Evolutionary conservation across 768 basidiomycete genomes (phyloP).

Genomic region (Termitomyces sp.): DNA sequence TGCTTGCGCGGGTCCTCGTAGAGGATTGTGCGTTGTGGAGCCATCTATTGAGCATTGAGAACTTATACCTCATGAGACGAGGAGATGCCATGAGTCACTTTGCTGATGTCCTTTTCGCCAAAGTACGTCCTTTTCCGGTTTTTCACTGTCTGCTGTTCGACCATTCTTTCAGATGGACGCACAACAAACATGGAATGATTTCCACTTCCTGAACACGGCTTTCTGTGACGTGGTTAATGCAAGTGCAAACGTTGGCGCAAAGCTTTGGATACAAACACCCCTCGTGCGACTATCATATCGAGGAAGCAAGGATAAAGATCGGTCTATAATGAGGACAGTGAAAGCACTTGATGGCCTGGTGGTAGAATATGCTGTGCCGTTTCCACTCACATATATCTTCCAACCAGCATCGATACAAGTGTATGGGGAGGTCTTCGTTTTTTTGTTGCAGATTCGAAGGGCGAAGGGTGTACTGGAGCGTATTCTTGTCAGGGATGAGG

Average conservation of each 20-base stretch:
- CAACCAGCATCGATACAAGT: conserved; percentile 45
- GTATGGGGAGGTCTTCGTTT: conserved; percentile 65
- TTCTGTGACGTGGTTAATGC: conserved; percentile 63
- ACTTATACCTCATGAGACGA: conserved; percentile 66
- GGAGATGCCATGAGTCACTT: conserved; percentile 79
- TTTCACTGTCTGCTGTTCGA: background rate
- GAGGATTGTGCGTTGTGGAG: conserved; percentile 62
- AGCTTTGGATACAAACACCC: conserved; percentile 57
- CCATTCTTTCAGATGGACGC: conserved; percentile 55
- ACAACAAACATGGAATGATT: conserved; percentile 70
- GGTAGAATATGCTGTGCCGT: conserved; percentile 78
- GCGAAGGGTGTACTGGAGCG: conserved; percentile 68
- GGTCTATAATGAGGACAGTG: conserved; percentile 46
- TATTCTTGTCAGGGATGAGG: conserved; percentile 57
- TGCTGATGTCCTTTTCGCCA: conserved; percentile 65
- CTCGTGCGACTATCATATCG: conserved; percentile 71
- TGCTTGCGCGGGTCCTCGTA: conserved; percentile 51
- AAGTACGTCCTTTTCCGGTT: conserved; percentile 35
- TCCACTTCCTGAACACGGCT: conserved; percentile 77
- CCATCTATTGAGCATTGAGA: conserved; percentile 61
- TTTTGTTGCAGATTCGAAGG: conserved; percentile 67
- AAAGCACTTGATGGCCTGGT: conserved; percentile 59
- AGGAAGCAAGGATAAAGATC: conserved; percentile 40
- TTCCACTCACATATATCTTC: conserved; percentile 77
- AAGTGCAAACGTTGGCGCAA: conserved; percentile 28